Conservation (phyloP, 106 monocot genomes). For the Phalaenopsis equestris region DNA sequence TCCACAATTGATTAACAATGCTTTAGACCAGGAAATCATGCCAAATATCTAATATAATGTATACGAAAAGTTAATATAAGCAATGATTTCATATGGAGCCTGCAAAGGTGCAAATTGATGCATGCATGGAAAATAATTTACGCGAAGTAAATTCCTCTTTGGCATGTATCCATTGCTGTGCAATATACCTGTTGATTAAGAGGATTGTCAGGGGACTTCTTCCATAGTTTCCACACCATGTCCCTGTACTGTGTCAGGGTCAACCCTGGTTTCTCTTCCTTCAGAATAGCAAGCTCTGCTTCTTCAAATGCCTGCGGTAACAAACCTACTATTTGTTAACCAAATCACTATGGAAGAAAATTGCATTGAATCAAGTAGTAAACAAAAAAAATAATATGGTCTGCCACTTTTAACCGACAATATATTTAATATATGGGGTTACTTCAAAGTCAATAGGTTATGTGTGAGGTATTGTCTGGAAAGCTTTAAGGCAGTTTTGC, state of each 20-base stretch:
- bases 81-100: not conserved
- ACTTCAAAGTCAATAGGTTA: not conserved
- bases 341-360: not conserved
- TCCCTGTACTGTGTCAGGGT: slow-evolving; percentile 87
- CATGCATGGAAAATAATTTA: not conserved
- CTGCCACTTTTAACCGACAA: not conserved
- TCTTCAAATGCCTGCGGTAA: slow-evolving; percentile 84
- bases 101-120: not conserved
- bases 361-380: not conserved
- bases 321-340: not conserved
- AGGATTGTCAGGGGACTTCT: slow-evolving; percentile 97
- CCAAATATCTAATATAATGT: not conserved
- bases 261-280: slow-evolving; percentile 94
- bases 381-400: not conserved
- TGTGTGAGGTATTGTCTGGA: not conserved
- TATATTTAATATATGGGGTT: not conserved
- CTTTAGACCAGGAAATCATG: not conserved
- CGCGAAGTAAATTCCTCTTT: not conserved
- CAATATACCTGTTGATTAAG: slow-evolving; percentile 61
- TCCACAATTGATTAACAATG: not conserved
- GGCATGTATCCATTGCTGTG: not conserved
- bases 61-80: not conserved
- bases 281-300: slow-evolving; percentile 79
- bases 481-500: not conserved
- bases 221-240: slow-evolving; percentile 98